Evolutionary conservation across 805 yeast species (phyloP), one percentile per base, ranked within the genome.

Genomic region (Candida lessepsii): DNA sequence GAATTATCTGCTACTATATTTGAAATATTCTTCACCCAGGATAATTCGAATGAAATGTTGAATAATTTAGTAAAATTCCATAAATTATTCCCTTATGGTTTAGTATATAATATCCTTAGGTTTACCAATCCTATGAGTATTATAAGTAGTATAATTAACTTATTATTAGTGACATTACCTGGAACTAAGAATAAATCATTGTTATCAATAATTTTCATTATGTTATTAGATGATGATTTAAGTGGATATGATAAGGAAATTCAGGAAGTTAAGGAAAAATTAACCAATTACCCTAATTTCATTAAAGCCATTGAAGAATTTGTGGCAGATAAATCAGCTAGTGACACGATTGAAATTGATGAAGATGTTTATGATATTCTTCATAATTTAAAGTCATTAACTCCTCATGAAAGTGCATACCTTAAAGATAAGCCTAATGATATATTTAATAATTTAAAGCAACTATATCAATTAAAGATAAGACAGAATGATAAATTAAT

Each of bases 41-140:
- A 91, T 57, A 78, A 79, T 46, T 81, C 96, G 1, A 78, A 80
- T 44, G 96, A 87, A 50, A 67, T 86, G 50, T 81, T 83, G 51
- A 71, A 75, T 9, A 88, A 87, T 54, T 65, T 85, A 23, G 78
- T 79, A 47, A 76, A 82, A 42, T 63, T 93, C 28, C 96, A 91
- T 62, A 64, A 72, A 23, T 54, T 87, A 44, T 78, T 91, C 65
- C 99, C 98, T 0, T 93, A 91, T 58, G 65, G 75, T 1, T 56
- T 91, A 25, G 77, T 90, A 59, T 81, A 81, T 30, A 86, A 86
- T 15, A 83, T 91, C 16, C 61, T 93, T 54, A 75, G 80, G 53
- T 79, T 83, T 44, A 87, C 98, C 0, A 91, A 91, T 54, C 98
- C 99, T 2, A 78, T 89, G 63, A 77, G 83, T 29, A 80, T 91